Evolutionary conservation across 106 monocot species (phyloP), one percentile per base, ranked within the genome.

Genomic region (Dendrobium huoshanense): DNA sequence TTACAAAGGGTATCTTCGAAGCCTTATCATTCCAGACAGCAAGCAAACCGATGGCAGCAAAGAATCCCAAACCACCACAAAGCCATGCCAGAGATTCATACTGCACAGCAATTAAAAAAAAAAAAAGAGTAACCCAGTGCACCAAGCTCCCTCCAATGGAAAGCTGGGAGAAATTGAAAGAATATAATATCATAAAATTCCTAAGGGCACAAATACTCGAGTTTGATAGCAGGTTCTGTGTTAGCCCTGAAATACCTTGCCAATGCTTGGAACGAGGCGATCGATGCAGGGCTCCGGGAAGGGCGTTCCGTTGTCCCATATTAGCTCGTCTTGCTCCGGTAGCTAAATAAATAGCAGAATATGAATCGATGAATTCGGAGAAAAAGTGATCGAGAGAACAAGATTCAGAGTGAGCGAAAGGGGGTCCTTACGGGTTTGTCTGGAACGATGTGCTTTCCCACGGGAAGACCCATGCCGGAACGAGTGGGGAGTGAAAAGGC

Each of bases 251-350:
- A 49, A 40, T 72, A 98, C 95, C 94, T 95, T 95, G 25, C 92
- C 95, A 45, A 99, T 88, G 56, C 41, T 73, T 33, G 98, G 95
- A 51, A 92, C 95, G 67, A 99, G 55, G 20, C 93, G 87, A 73
- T 99, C 98, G 19, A 99, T 47, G 88, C 98, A 99, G 51, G 98
- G 98, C 74, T 99, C 98, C 3, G 94, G 95, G 77, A 87, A 95
- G 1, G 95, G 86, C 4, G 98, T 99, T 31, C 95, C 94, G 68
- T 99, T 99, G 84, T 95, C 95, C 98, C 98, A 99, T 18, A 88
- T 11, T 41, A 98, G 81, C 84, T 98, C 98, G 41, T 94, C 92
- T 79, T 98, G 18, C 44, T 29, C 84, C 11, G 94, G 88, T 8
- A 99, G 81, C 94, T 98, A 73, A 19, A 73, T 4, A 11, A n/a